Evolutionary conservation across 768 basidiomycete genomes (phyloP).

Genomic region (Pulveroboletus sp.): DNA sequence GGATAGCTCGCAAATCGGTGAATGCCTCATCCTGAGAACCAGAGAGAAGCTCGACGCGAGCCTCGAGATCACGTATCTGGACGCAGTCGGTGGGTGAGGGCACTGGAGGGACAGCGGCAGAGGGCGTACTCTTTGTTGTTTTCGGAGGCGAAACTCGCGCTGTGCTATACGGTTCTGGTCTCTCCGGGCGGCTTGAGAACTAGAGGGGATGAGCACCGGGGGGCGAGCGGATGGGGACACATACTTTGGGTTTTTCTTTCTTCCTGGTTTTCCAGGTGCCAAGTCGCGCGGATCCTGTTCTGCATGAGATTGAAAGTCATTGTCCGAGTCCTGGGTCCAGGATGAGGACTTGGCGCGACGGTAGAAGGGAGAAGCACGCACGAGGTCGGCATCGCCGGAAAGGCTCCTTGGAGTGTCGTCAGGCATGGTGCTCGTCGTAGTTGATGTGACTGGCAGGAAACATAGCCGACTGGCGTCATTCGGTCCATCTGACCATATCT

Average conservation of each 20-base stretch:
- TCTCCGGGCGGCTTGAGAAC: conserved; percentile 83
- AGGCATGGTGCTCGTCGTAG: conserved; percentile 39
- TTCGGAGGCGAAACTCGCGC: conserved; percentile 87
- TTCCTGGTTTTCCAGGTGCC: conserved; percentile 47
- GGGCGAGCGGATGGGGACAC: conserved; percentile 20
- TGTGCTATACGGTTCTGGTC: conserved; percentile 94
- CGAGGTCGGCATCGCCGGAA: conserved; percentile 59
- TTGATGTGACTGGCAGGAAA: not conserved
- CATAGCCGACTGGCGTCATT: not conserved
- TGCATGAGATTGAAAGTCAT: conserved; percentile 56
- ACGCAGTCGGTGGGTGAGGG: conserved; percentile 4
- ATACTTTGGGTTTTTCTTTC: conserved; percentile 90
- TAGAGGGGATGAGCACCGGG: conserved; percentile 30
- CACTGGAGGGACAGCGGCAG: not conserved
- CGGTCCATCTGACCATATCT: not conserved
- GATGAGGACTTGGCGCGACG: conserved; percentile 11
- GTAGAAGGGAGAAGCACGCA: conserved; percentile 14
- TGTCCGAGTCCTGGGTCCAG: conserved; percentile 60
- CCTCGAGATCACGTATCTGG: conserved; percentile 93
- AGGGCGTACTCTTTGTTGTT: conserved; percentile 73
- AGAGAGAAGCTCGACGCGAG: conserved; percentile 90
- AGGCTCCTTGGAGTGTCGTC: conserved; percentile 55
- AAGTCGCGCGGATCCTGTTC: conserved; percentile 21
- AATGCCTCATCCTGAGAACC: conserved; percentile 89
- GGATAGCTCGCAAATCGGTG: conserved; percentile 76